Percentiles rank a stretch among this genome's conserved stretches.
phyloP scores from a whole-genome alignment of 2,329 filamentous ascomycete genomes.

The Calonectria naviculata region DNA sequence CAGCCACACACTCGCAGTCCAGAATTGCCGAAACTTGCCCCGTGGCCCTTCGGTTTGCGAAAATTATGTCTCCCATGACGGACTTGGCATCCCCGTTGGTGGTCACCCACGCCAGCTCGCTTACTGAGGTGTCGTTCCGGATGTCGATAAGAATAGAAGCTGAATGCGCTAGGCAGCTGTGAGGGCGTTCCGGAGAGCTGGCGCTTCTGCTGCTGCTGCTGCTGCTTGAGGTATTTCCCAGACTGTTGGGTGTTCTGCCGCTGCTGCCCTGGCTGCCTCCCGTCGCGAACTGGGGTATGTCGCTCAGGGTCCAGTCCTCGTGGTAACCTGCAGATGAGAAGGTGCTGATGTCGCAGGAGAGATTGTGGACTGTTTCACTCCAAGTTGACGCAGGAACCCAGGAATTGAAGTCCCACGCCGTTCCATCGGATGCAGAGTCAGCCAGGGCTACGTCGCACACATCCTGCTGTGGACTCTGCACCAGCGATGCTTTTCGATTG shows the following conservation, averaged over 20 bases:
- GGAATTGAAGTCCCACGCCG: neutral
- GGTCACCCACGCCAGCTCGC: neutral
- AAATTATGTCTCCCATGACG: neutral
- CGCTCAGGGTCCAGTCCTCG: neutral
- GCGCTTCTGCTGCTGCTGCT: neutral
- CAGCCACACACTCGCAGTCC: neutral
- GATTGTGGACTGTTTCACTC: neutral
- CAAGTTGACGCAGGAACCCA: neutral
- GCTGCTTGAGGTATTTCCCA: neutral
- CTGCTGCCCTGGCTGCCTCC: neutral
- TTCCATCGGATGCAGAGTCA: neutral
- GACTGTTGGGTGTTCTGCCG: neutral
- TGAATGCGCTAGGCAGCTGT: neutral
- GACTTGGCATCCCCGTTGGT: neutral
- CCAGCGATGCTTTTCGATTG: neutral
- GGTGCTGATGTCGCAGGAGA: neutral
- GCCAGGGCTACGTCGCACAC: neutral
- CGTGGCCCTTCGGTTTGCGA: neutral
- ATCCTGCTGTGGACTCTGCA: neutral
- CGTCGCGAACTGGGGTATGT: neutral
- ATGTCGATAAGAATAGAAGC: neutral
- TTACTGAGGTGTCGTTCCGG: neutral
- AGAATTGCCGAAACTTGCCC: neutral
- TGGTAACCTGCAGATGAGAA: neutral
- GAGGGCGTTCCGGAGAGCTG: neutral